These are phyloP conservation scores for Thermothielavioides terrestris DNA, from an alignment of 495 filamentous ascomycete species.

Conservation along the genomic window DNA sequence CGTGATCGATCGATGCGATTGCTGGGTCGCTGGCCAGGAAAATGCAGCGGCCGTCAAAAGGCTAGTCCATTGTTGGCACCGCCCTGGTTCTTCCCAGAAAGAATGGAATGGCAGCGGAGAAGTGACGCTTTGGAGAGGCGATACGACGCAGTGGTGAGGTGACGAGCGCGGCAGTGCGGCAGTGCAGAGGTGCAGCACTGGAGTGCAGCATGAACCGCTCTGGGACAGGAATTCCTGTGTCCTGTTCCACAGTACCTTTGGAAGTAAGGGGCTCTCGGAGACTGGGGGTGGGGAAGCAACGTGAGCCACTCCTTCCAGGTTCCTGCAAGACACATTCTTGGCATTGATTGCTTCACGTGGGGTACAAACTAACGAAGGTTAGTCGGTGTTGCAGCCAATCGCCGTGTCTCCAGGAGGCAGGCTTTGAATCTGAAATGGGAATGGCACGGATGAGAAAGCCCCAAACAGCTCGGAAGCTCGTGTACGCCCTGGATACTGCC, in stretches of 20 bases:
- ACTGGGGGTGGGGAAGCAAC: background rate
- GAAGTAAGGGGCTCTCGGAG: background rate
- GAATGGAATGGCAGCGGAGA: constrained; percentile 9
- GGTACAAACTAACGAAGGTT: too few relatives aligned
- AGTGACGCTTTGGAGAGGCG: constrained; percentile 12
- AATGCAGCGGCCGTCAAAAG: background rate
- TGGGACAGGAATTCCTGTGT: constrained; percentile 8
- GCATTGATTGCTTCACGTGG: constrained; percentile 2
- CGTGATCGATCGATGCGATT: constrained; percentile 3
- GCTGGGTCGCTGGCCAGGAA: background rate
- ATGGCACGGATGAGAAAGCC: too few relatives aligned
- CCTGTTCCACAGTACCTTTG: too few relatives aligned
- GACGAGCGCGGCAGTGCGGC: background rate
- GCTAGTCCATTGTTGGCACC: constrained; percentile 8
- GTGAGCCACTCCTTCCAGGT: too few relatives aligned
- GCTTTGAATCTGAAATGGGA: background rate
- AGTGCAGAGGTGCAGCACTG: too few relatives aligned
- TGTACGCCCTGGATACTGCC: too few relatives aligned
- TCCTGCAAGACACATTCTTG: too few relatives aligned
- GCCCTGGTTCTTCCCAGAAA: constrained; percentile 4
- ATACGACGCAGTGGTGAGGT: constrained; percentile 18
- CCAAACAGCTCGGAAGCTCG: too few relatives aligned
- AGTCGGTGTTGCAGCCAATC: constrained; percentile 5
- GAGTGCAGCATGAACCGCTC: background rate
- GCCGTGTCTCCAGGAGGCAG: background rate